phyloP scores from a whole-genome alignment of 176 grass and related monocot species.

The Oryza nivara region DNA sequence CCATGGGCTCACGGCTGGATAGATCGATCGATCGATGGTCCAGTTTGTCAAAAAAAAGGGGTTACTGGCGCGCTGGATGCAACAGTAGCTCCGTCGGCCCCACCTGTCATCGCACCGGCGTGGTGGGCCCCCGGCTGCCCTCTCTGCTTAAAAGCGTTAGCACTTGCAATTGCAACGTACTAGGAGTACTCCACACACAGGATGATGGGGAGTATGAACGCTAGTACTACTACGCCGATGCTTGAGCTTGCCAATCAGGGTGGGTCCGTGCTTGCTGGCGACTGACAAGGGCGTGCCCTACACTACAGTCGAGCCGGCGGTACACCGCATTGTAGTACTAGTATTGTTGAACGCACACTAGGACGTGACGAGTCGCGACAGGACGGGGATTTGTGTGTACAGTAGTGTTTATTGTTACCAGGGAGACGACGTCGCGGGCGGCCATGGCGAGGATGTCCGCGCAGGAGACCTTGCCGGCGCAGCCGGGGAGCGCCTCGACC shows the following conservation, averaged over 20 bases:
- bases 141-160: conserved; percentile 1
- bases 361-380: neutral
- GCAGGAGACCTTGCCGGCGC: conserved; percentile 81
- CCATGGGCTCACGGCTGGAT: too few species aligned
- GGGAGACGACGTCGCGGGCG: conserved; percentile 79
- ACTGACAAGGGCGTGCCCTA: neutral
- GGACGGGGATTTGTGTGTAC: neutral
- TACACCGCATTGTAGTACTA: neutral
- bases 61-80: conserved; percentile 25
- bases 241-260: neutral
- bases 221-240: neutral
- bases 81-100: neutral
- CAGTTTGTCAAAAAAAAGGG: conserved; percentile 13
- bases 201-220: neutral
- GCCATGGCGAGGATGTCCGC: conserved; percentile 93
- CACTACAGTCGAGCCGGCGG: neutral
- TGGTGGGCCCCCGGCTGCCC: neutral
- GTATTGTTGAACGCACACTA: neutral
- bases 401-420: conserved; percentile 37
- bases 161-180: neutral
- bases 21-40: neutral
- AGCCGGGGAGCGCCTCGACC: conserved; percentile 67
- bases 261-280: conserved; percentile 27
- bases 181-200: neutral
- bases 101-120: neutral